A percentile compares a stretch with the other conserved stretches of the same genome.
phyloP scores from a whole-genome alignment of 768 basidiomycete species.

The Cystobasidium ongulense region DNA sequence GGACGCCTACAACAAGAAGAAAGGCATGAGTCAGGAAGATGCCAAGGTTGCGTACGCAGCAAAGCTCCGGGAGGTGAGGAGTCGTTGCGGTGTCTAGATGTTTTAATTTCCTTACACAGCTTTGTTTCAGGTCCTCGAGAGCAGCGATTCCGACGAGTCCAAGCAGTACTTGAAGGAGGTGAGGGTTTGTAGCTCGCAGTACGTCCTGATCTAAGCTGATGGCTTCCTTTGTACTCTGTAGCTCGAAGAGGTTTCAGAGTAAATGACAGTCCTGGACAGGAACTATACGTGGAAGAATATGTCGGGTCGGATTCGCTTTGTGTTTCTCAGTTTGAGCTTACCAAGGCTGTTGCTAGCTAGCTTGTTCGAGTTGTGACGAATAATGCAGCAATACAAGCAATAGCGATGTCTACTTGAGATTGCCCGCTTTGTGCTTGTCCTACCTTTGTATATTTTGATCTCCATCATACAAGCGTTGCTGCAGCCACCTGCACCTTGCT shows the following conservation, averaged over 20 bases:
- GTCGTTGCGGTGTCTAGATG: neutral
- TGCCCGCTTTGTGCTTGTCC: too few relatives aligned
- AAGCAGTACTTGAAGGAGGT: constrained; percentile 57
- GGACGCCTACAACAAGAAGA: constrained; percentile 73
- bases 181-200: neutral
- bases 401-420: too few relatives aligned
- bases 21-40: constrained; percentile 66
- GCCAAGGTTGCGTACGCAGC: constrained; percentile 67
- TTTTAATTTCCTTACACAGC: too few relatives aligned
- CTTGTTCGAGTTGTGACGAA: too few relatives aligned
- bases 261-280: neutral
- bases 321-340: too few relatives aligned
- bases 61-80: constrained; percentile 37
- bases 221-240: neutral
- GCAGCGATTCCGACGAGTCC: constrained; percentile 52
- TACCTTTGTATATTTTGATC: neutral
- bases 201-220: neutral
- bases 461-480: neutral
- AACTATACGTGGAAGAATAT: too few relatives aligned
- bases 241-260: constrained; percentile 24
- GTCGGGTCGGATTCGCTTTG: too few relatives aligned
- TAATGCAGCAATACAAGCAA: too few relatives aligned
- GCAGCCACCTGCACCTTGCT: neutral
- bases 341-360: too few relatives aligned
- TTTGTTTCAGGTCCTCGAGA: constrained; percentile 59